Percentiles rank a stretch among this genome's conserved stretches.
phyloP scores from a whole-genome alignment of 2,329 filamentous ascomycete genomes.

The Sporothrix protearum region DNA sequence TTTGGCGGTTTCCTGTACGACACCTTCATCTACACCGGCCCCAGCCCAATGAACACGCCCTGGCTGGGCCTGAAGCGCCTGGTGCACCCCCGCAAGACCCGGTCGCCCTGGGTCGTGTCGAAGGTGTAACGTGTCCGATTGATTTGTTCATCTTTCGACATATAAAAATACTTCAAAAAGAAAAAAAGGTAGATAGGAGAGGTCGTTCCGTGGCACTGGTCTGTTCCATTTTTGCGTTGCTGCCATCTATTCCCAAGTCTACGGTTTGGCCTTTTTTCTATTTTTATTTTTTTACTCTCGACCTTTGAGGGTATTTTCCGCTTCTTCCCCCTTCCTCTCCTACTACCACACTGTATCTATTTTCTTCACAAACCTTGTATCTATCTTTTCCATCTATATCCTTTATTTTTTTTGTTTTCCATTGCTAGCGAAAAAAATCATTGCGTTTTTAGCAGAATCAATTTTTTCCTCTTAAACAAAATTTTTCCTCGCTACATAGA shows the following conservation, averaged over 20 bases:
- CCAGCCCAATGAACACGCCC: constrained; percentile 67
- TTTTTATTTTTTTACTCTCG: too few species aligned
- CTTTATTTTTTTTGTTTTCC: background rate
- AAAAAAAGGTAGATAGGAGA: background rate
- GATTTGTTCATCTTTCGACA: background rate
- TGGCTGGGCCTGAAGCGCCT: constrained; percentile 60
- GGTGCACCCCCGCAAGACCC: constrained; percentile 33
- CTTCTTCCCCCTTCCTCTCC: background rate
- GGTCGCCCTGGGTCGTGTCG: constrained; percentile 36
- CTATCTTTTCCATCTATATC: background rate
- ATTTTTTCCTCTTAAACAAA: background rate
- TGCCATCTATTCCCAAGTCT: background rate
- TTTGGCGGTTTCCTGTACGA: constrained; percentile 67
- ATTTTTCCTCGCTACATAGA: background rate
- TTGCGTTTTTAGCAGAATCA: background rate
- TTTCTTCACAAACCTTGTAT: background rate
- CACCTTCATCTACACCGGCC: constrained; percentile 63
- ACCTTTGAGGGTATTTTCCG: too few species aligned
- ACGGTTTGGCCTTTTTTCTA: background rate
- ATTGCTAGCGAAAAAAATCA: background rate
- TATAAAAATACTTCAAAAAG: background rate
- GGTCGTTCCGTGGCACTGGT: background rate
- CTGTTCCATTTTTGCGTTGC: background rate
- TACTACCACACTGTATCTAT: background rate
- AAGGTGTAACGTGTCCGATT: constrained; percentile 27